Evolutionary conservation across 768 basidiomycete species (phyloP).

Genomic region (Mycena belliarum): DNA sequence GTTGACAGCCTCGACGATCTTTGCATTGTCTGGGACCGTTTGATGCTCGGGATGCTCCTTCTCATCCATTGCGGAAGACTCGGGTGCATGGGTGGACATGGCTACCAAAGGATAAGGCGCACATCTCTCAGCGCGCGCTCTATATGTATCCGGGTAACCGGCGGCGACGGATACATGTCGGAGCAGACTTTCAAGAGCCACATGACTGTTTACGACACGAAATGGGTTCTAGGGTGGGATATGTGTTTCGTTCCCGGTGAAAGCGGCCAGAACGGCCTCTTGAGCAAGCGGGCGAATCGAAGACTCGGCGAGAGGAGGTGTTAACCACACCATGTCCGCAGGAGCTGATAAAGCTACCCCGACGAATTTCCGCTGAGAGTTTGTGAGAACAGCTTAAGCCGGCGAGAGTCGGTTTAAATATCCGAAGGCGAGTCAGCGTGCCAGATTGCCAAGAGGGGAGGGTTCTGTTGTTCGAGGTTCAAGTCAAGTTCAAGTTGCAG

Average conservation of each 20-base stretch:
- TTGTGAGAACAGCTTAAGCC: neutral
- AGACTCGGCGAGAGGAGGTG: too few relatives aligned
- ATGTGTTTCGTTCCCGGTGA: too few relatives aligned
- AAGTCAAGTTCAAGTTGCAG: too few relatives aligned
- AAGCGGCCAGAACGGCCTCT: neutral
- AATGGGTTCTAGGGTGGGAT: neutral
- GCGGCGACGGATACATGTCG: slow-evolving; percentile 15
- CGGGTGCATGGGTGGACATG: slow-evolving; percentile 7
- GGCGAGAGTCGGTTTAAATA: too few relatives aligned
- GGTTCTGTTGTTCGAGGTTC: too few relatives aligned
- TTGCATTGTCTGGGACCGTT: slow-evolving; percentile 10
- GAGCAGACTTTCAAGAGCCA: neutral
- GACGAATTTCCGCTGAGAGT: neutral
- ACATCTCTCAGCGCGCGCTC: neutral
- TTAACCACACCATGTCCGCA: neutral
- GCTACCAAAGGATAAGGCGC: neutral
- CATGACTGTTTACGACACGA: slow-evolving; percentile 5
- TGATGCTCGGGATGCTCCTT: slow-evolving; percentile 1
- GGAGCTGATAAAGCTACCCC: neutral
- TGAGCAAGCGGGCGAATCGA: neutral
- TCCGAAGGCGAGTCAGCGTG: too few relatives aligned
- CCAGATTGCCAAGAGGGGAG: too few relatives aligned
- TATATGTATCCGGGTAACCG: neutral
- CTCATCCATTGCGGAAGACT: slow-evolving; percentile 6
- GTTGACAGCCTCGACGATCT: slow-evolving; percentile 37